Evolutionary conservation across 2,329 filamentous ascomycete species (phyloP), one percentile per base, ranked within the genome.

Genomic region (Fusarium cicatricum): DNA sequence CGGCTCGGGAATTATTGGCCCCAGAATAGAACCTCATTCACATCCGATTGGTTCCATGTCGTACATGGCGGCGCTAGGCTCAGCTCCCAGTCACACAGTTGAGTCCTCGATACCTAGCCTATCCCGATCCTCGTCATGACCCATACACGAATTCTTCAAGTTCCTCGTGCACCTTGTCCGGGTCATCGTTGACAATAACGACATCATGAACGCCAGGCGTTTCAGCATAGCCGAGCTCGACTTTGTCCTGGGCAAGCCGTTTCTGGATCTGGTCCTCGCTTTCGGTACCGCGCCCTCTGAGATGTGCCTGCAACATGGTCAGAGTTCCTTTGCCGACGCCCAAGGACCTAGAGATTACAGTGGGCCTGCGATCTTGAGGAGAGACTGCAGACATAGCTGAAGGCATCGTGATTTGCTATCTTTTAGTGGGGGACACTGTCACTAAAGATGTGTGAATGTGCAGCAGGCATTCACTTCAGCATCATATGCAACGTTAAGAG

Each of bases 341-440:
- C 29, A 26, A 39, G 5, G 43, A 28, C 0, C 42, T 42, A 0
- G 43, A 55, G n/a, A 56, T n/a, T 6, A 55, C 12, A 4, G 50
- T 26, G 1, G 53, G 42, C 5, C 2, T 21, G 21, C 4, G 21
- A 21, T 21, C 21, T 21, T 7, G 21, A 21, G 21, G 21, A 21
- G 21, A 21, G 21, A 7, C 21, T 21, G 21, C 21, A 21, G 21
- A 21, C 7, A 7, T 21, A 21, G 4, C 7, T 21, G 21, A 21
- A 21, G 21, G 21, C 21, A 21, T 21, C 21, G 21, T 21, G 21
- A 21, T 21, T 21, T 21, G 21, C 21, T 21, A 7, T 7, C 21
- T 21, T 21, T 21, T 21, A 21, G 21, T 21, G 4, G 4, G 21
- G 7, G 21, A 7, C n/a, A n/a, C n/a, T n/a, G n/a, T n/a, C 21